Evolutionary conservation across 192 early-diverging fungal genomes (phyloP).

Genomic region (Mortierella alpina): DNA sequence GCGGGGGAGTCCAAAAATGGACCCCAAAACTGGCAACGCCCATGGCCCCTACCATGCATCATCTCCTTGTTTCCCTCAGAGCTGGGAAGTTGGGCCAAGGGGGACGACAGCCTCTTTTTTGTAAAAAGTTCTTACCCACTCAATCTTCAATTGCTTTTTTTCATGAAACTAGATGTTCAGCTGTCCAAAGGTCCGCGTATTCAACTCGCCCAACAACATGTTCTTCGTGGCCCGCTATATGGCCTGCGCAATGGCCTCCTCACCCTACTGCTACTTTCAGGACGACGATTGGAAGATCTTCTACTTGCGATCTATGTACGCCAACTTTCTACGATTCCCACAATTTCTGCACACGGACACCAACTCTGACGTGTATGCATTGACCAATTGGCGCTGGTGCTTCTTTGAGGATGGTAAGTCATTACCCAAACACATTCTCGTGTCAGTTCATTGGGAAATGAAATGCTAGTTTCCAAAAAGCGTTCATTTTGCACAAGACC

Average conservation of each 20-base stretch:
- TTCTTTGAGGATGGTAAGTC: slow-evolving; percentile 65
- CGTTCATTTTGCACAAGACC: too few relatives aligned
- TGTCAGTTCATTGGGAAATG: too few relatives aligned
- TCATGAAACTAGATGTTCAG: slow-evolving; percentile 51
- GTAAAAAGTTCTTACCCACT: neutral
- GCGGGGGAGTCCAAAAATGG: too few relatives aligned
- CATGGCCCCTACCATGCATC: too few relatives aligned
- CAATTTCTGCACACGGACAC: slow-evolving; percentile 66
- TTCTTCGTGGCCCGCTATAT: slow-evolving; percentile 66
- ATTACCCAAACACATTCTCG: neutral
- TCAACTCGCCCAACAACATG: slow-evolving; percentile 61
- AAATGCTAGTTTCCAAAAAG: too few relatives aligned
- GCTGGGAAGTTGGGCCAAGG: too few relatives aligned
- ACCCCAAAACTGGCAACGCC: too few relatives aligned
- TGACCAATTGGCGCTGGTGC: slow-evolving; percentile 67
- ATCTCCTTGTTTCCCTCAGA: too few relatives aligned
- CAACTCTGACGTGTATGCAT: slow-evolving; percentile 56
- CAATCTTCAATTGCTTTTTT: neutral
- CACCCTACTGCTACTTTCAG: slow-evolving; percentile 70
- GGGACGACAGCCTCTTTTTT: too few relatives aligned
- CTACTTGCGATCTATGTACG: slow-evolving; percentile 63
- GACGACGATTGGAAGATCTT: slow-evolving; percentile 63
- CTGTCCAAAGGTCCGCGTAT: slow-evolving; percentile 59
- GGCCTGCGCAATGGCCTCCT: slow-evolving; percentile 64
- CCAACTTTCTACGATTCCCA: slow-evolving; percentile 66